Percentiles rank a stretch among this genome's conserved stretches.
Evolutionary conservation across 768 basidiomycete genomes (phyloP).

Genomic region (Leucogyrophana mollusca): DNA sequence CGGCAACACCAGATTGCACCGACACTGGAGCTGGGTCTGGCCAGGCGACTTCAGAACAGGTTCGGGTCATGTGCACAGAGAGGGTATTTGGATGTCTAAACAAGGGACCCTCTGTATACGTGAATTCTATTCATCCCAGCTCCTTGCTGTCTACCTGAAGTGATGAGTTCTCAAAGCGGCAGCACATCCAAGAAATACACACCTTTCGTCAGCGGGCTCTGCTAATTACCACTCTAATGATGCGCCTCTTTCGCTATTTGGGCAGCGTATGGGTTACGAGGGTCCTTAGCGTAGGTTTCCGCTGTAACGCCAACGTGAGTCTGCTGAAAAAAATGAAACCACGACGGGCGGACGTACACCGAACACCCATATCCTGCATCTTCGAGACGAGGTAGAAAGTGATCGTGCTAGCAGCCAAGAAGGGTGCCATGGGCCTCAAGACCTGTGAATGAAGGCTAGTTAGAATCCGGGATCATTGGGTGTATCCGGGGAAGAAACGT

Average conservation of each 20-base stretch:
- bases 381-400: conserved; percentile 67
- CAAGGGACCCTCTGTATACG: no score
- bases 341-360: conserved; percentile 51
- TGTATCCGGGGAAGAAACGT: conserved; percentile 30
- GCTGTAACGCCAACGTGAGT: conserved; percentile 37
- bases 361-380: conserved; percentile 66
- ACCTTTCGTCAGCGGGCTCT: no score
- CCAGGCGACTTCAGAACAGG: no score
- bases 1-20: no score
- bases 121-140: no score
- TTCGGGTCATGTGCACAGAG: no score
- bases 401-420: conserved; percentile 63
- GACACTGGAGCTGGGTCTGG: no score
- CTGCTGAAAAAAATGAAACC: neutral
- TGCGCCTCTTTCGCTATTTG: conserved; percentile 68
- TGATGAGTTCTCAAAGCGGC: no score
- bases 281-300: conserved; percentile 66
- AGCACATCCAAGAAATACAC: no score
- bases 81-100: no score
- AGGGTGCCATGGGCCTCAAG: conserved; percentile 75
- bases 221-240: conserved; percentile 32
- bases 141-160: no score
- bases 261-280: conserved; percentile 80
- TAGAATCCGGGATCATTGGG: neutral
- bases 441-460: conserved; percentile 45